These are phyloP conservation scores for Rhizomucor miehei DNA, from an alignment of 371 early-diverging fungal genomes.

Conservation along the genomic window DNA sequence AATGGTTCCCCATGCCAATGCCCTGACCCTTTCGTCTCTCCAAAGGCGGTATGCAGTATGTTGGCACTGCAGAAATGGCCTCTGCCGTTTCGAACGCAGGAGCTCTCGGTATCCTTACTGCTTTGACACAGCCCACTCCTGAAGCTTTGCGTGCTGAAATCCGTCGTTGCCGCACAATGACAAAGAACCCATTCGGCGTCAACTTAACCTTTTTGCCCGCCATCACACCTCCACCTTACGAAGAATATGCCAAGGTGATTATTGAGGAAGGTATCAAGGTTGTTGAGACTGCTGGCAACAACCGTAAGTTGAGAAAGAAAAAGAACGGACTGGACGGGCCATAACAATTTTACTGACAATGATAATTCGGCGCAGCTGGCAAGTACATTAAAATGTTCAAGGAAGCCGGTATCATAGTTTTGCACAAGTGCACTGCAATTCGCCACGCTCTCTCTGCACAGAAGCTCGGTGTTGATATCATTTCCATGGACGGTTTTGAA, in stretches of 20 bases:
- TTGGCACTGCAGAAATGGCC: conserved; percentile 76
- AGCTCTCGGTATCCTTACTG: conserved; percentile 91
- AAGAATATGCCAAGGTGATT: conserved; percentile 71
- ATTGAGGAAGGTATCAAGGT: conserved; percentile 77
- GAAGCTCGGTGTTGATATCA: conserved; percentile 58
- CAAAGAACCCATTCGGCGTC: conserved; percentile 77
- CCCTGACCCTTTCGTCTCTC: neutral
- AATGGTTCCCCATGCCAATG: no score
- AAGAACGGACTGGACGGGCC: no score
- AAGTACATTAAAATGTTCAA: conserved; percentile 74
- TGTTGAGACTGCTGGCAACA: conserved; percentile 73
- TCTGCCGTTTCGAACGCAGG: conserved; percentile 97
- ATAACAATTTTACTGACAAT: no score
- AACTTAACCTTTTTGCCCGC: conserved; percentile 69
- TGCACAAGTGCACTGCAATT: conserved; percentile 79
- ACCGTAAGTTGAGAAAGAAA: conserved; percentile 55
- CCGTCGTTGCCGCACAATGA: conserved; percentile 70
- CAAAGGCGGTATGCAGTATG: conserved; percentile 27
- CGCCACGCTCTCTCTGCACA: conserved; percentile 72
- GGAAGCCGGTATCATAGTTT: conserved; percentile 64
- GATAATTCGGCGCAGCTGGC: conserved; percentile 36
- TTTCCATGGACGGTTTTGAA: conserved; percentile 80
- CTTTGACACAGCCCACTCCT: conserved; percentile 86
- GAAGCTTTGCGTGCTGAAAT: conserved; percentile 72
- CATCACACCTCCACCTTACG: conserved; percentile 77